Percentiles rank a stretch among this genome's conserved stretches.
These are phyloP conservation scores for Lachancea lanzarotensis DNA, from an alignment of 805 yeast genomes.

Conservation along the genomic window DNA sequence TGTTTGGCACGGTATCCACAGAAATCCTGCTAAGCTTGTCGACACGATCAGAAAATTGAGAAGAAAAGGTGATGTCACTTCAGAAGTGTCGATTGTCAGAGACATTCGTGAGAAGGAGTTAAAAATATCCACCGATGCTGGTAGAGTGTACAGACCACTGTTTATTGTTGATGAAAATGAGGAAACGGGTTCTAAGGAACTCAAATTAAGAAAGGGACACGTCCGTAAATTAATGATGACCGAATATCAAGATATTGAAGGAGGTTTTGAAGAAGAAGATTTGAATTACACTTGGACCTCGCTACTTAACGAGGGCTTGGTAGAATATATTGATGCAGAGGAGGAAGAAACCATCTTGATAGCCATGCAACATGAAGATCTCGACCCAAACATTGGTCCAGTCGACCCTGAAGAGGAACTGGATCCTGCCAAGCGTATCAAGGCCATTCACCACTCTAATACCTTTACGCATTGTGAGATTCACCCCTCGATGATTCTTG, in stretches of 20 bases:
- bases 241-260: slow-evolving; percentile 51
- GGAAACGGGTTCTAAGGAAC: slow-evolving; percentile 56
- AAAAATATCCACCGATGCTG: slow-evolving; percentile 96
- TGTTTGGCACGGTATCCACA: slow-evolving; percentile 98
- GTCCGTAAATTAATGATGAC: slow-evolving; percentile 59
- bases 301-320: slow-evolving; percentile 75
- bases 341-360: slow-evolving; percentile 98
- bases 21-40: slow-evolving; percentile 89
- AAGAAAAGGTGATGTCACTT: slow-evolving; percentile 90
- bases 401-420: slow-evolving; percentile 39
- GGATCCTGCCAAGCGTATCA: slow-evolving; percentile 71
- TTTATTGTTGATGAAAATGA: slow-evolving; percentile 87
- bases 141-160: slow-evolving; percentile 94
- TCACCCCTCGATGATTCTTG: slow-evolving; percentile 97
- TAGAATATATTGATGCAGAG: slow-evolving; percentile 97
- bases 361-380: slow-evolving; percentile 98
- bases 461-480: slow-evolving; percentile 98
- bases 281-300: slow-evolving; percentile 74
- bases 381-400: slow-evolving; percentile 49
- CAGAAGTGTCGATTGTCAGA: slow-evolving; percentile 94
- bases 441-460: slow-evolving; percentile 59
- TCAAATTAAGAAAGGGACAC: slow-evolving; percentile 80
- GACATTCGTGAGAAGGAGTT: slow-evolving; percentile 96
- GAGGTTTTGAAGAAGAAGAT: slow-evolving; percentile 47
- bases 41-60: slow-evolving; percentile 86